A percentile compares a stretch with the other conserved stretches of the same genome.
phyloP scores from a whole-genome alignment of 345 rosid species.

The Populus nigra region DNA sequence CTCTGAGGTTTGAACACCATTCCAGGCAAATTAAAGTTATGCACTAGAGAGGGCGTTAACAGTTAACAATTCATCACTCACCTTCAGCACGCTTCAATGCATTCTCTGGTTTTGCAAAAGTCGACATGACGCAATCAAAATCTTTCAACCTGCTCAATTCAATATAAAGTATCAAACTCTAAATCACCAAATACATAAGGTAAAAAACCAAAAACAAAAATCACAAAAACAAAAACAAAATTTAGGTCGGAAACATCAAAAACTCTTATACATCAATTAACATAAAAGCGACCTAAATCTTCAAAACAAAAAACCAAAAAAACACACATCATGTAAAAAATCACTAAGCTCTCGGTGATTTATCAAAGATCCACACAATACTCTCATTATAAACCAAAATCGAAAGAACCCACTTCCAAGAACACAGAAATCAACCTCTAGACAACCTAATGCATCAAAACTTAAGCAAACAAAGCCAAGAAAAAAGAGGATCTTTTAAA shows the following conservation, averaged over 20 bases:
- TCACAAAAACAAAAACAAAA: not conserved
- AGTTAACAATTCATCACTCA: conserved; percentile 18
- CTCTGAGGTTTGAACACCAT: not conserved
- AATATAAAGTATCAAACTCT: not conserved
- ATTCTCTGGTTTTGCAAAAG: conserved; percentile 80
- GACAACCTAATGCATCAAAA: not conserved
- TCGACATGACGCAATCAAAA: conserved; percentile 49
- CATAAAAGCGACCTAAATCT: not conserved
- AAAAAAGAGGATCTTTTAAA: not conserved
- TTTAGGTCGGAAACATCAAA: not conserved
- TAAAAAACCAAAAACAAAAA: not conserved
- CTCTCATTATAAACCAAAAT: not conserved
- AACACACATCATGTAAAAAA: not conserved
- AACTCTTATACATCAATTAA: not conserved
- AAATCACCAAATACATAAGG: not conserved
- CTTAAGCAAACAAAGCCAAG: not conserved
- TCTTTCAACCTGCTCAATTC: not conserved
- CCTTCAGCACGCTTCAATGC: conserved; percentile 96
- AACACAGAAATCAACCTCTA: not conserved
- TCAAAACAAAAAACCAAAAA: not conserved
- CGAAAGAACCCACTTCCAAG: not conserved
- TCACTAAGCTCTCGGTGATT: not conserved
- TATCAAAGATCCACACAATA: not conserved
- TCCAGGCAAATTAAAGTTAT: not conserved
- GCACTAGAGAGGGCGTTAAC: not conserved